These are phyloP conservation scores for Rosa hybrid DNA, from an alignment of 331 rosid species.

Conservation along the genomic window DNA sequence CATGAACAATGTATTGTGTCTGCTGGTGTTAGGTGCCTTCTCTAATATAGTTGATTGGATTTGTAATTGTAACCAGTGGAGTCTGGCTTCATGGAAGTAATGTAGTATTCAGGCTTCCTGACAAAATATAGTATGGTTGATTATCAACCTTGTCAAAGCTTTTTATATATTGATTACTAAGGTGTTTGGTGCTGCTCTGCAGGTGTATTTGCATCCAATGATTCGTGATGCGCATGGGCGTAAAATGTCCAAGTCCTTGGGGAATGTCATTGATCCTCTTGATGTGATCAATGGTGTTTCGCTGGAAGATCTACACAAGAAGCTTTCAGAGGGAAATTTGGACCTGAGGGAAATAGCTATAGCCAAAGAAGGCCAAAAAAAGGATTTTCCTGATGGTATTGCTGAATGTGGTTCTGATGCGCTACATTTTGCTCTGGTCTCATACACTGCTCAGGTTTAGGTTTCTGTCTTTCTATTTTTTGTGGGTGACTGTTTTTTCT, in stretches of 20 bases:
- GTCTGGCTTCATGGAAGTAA: background rate
- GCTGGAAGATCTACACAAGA: conserved; percentile 73
- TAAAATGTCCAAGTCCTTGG: conserved; percentile 95
- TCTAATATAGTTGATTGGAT: background rate
- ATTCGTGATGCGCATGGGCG: conserved; percentile 98
- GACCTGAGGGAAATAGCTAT: conserved; percentile 71
- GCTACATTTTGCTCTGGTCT: conserved; percentile 87
- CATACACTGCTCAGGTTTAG: conserved; percentile 92
- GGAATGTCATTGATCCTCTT: conserved; percentile 93
- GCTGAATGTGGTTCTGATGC: conserved; percentile 95
- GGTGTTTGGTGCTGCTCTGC: conserved; percentile 24
- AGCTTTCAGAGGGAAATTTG: conserved; percentile 85
- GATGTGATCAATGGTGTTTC: conserved; percentile 86
- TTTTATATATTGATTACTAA: background rate
- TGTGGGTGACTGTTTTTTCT: conserved; percentile 14
- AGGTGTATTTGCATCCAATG: conserved; percentile 96
- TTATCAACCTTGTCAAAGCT: background rate
- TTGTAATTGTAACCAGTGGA: background rate
- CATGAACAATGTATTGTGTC: background rate
- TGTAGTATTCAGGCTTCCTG: background rate
- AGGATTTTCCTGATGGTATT: conserved; percentile 92
- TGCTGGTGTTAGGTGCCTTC: background rate
- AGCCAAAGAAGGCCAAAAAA: conserved; percentile 84
- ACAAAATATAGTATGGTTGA: background rate
- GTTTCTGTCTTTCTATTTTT: conserved; percentile 13